These are phyloP conservation scores for Magnusiomyces suaveolens DNA, from an alignment of 1,139 yeast genomes.

Conservation along the genomic window DNA sequence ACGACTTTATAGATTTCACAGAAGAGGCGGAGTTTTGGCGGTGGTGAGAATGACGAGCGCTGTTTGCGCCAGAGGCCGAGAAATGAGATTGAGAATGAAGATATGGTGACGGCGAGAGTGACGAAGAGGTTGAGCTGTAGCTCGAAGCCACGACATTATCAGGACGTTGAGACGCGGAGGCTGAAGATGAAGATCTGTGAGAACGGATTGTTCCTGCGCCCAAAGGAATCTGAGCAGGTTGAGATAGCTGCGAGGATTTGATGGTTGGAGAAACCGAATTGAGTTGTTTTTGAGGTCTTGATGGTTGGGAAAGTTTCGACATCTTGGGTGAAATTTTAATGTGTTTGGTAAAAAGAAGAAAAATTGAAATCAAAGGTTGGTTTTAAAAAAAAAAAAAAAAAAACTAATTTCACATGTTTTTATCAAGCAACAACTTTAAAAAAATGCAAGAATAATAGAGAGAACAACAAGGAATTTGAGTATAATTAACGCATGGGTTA, in stretches of 20 bases:
- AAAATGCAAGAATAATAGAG: not conserved
- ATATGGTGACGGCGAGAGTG: not conserved
- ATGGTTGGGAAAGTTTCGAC: not conserved
- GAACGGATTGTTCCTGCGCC: not conserved
- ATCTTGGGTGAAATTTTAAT: not conserved
- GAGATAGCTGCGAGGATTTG: not conserved
- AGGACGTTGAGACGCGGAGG: not conserved
- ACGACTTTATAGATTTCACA: not conserved
- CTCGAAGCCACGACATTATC: not conserved
- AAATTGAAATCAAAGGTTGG: not conserved
- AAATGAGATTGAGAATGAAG: not conserved
- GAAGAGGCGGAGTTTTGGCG: not conserved
- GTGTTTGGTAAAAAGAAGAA: not conserved
- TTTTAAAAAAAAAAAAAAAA: not conserved
- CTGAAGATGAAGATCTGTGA: conserved; percentile 3
- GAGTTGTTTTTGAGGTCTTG: not conserved
- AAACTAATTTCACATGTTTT: not conserved
- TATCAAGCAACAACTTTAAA: no score
- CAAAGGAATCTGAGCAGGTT: not conserved
- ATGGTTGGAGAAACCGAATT: not conserved
- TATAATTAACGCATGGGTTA: not conserved
- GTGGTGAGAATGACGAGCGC: not conserved
- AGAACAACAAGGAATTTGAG: no score
- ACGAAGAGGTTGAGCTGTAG: not conserved
- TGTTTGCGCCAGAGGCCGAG: not conserved